Evolutionary conservation across 169 alveolate species (phyloP).

Genomic region (Blepharisma undulans): DNA sequence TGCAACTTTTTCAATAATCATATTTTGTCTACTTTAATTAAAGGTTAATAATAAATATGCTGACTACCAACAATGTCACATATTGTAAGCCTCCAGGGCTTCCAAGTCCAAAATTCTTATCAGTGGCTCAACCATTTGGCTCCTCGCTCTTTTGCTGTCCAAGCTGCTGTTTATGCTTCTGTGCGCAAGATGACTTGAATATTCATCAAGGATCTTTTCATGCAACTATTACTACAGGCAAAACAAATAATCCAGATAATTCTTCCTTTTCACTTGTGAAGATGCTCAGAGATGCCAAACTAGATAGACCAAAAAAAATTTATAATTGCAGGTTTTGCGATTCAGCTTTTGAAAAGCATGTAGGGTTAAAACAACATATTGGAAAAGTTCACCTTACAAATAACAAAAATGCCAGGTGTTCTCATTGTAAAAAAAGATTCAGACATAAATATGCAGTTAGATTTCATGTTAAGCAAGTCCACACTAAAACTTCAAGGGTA

Average conservation of each 20-base stretch:
- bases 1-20: neutral
- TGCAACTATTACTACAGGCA: neutral
- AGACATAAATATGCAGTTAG: constrained; percentile 29
- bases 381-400: constrained; percentile 16
- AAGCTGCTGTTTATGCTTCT: neutral
- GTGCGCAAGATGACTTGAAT: neutral
- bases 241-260: neutral
- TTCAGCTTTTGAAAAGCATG: neutral
- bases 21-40: neutral
- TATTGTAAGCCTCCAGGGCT: neutral
- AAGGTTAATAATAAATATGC: neutral
- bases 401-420: neutral
- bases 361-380: neutral
- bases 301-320: neutral
- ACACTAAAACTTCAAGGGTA: neutral
- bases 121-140: neutral
- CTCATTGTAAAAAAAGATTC: constrained; percentile 20
- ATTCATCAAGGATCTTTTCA: neutral
- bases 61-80: neutral
- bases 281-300: neutral
- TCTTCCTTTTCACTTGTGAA: neutral
- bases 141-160: neutral
- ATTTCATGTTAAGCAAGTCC: constrained; percentile 30
- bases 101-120: neutral
- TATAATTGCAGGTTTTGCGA: neutral